Evolutionary conservation across 768 basidiomycete genomes (phyloP), one percentile per base, ranked within the genome.

Genomic region (Pleurotus tuber-regium): DNA sequence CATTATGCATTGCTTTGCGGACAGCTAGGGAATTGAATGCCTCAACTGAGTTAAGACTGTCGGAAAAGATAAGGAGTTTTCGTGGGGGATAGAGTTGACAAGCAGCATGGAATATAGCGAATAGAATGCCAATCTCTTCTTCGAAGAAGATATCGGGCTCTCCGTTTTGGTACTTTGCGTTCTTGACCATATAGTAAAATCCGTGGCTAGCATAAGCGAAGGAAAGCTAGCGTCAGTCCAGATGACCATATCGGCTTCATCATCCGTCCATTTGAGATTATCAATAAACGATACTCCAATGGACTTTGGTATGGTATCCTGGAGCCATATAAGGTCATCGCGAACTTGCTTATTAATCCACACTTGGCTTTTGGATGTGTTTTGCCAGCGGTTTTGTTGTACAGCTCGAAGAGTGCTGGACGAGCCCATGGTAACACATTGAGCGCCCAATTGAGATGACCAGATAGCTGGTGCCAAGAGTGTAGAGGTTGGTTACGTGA

Each of bases 61-160:
- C 62, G 0, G 55, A 44, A 42, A 21, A 61, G 0, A 61, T 40
- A 10, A 61, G 54, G 1, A 62, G 2, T 41, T 39, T 49, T 1
- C 48, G 21, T 18, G 61, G 64, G 4, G 61, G 62, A 14, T 48
- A 28, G 10, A 1, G 36, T 3, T 3, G 54, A 50, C 50, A 21
- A 1, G 59, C 55, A 16, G 50, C 44, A 29, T 61, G 51, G n/a
- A 50, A 29, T 12, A 63, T 48, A 2, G 62, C 57, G 4, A 55
- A 59, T 4, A 63, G 54, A 49, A 64, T 61, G 1, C 58, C 62
- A 12, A 61, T 23, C 7, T 63, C 42, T 41, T 65, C 57, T 0
- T 61, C 56, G 54, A 62, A 64, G 39, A 65, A 61, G 29, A 66
- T 65, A 39, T 63, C 62, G 19, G 59, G 12, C 3, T 3, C 12